Conservation (phyloP, 768 basidiomycete genomes). For the Boletus reticulatus region DNA sequence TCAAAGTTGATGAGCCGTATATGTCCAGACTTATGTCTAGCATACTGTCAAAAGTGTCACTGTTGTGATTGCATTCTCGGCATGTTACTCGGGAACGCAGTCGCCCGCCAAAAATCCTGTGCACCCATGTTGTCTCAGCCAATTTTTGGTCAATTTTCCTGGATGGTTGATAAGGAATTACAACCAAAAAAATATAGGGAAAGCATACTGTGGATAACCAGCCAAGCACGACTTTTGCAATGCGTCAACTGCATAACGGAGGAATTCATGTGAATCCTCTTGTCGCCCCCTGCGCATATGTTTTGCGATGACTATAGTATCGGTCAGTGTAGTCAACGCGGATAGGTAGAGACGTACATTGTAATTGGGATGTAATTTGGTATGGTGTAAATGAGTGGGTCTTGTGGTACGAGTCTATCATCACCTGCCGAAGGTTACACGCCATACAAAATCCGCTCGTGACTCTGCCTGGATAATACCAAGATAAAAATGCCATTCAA, state of each 20-base stretch:
- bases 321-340: slow-evolving; percentile 4
- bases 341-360: slow-evolving; percentile 46
- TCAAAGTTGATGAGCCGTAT: slow-evolving; percentile 55
- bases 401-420: slow-evolving; percentile 49
- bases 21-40: slow-evolving; percentile 94
- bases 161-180: slow-evolving; percentile 10
- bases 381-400: slow-evolving; percentile 58
- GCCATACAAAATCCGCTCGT: slow-evolving; percentile 71
- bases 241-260: slow-evolving; percentile 90
- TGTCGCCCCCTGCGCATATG: slow-evolving; percentile 89
- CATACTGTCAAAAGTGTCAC: slow-evolving; percentile 95
- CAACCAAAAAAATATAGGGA: neutral
- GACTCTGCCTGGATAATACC: slow-evolving; percentile 36
- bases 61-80: slow-evolving; percentile 74
- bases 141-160: slow-evolving; percentile 71
- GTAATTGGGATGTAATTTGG: slow-evolving; percentile 63
- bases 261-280: slow-evolving; percentile 97
- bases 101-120: slow-evolving; percentile 90
- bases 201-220: slow-evolving; percentile 65
- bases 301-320: slow-evolving; percentile 77
- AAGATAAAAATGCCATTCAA: slow-evolving; percentile 3
- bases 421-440: slow-evolving; percentile 63
- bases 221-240: slow-evolving; percentile 82
- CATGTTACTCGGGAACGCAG: slow-evolving; percentile 91
- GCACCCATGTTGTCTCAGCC: slow-evolving; percentile 90